Conservation (phyloP, 768 basidiomycete species). For the Amanita rimosa region DNA sequence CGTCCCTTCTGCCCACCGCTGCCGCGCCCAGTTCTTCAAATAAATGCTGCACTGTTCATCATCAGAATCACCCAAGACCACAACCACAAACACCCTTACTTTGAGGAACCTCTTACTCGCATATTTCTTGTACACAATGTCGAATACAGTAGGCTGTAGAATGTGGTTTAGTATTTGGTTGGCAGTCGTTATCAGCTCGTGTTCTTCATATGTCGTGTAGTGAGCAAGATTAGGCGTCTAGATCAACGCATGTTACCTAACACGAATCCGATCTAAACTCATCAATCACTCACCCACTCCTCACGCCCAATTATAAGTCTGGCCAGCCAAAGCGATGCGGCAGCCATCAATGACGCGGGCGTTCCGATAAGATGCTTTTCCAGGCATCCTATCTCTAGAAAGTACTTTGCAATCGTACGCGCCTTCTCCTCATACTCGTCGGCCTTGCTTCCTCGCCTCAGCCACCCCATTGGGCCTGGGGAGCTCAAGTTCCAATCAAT, state of each 20-base stretch:
- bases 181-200: slow-evolving; percentile 67
- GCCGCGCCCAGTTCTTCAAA: slow-evolving; percentile 69
- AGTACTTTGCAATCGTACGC: slow-evolving; percentile 82
- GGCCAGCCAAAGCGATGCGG: slow-evolving; percentile 81
- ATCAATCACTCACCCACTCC: slow-evolving; percentile 57
- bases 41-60: slow-evolving; percentile 55
- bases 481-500: slow-evolving; percentile 80
- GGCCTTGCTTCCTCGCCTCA: slow-evolving; percentile 85
- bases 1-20: slow-evolving; percentile 52
- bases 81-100: slow-evolving; percentile 27
- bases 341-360: slow-evolving; percentile 71
- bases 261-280: not conserved
- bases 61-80: not conserved
- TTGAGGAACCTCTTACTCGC: slow-evolving; percentile 76
- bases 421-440: slow-evolving; percentile 83
- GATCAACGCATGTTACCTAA: slow-evolving; percentile 2
- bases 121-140: slow-evolving; percentile 84
- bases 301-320: slow-evolving; percentile 67
- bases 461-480: slow-evolving; percentile 84
- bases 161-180: slow-evolving; percentile 86
- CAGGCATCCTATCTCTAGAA: slow-evolving; percentile 76
- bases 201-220: slow-evolving; percentile 79
- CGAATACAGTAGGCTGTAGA: slow-evolving; percentile 57
- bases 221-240: slow-evolving; percentile 81
- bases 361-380: slow-evolving; percentile 70